Conservation (phyloP, 2,329 filamentous ascomycete species). For the Zymoseptoria brevis region DNA sequence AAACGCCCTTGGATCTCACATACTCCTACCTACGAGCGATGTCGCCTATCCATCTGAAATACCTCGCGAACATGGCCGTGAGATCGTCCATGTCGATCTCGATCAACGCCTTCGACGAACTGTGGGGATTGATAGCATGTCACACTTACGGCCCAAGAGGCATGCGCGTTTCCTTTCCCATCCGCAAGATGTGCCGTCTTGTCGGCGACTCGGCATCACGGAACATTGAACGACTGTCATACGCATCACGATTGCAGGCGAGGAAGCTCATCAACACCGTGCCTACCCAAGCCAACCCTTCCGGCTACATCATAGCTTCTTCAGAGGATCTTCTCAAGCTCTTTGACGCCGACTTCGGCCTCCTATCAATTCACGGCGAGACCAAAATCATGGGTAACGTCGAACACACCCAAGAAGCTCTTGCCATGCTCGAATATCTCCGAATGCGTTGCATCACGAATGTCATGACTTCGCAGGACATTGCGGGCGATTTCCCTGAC, state of each 20-base stretch:
- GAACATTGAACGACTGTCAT: conserved; percentile 81
- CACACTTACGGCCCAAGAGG: conserved; percentile 70
- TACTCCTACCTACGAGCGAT: conserved; percentile 80
- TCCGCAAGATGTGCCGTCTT: conserved; percentile 83
- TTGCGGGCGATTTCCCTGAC: conserved; percentile 70
- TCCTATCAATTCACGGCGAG: conserved; percentile 78
- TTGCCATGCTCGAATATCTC: conserved; percentile 79
- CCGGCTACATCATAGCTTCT: conserved; percentile 82
- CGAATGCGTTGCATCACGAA: conserved; percentile 66
- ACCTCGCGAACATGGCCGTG: conserved; percentile 79
- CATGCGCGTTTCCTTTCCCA: conserved; percentile 87
- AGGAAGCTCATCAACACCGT: conserved; percentile 82
- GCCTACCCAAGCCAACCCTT: conserved; percentile 71
- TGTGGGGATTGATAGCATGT: conserved; percentile 84
- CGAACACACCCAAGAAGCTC: conserved; percentile 69
- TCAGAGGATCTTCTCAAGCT: conserved; percentile 77
- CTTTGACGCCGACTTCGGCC: conserved; percentile 80
- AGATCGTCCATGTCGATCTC: conserved; percentile 94
- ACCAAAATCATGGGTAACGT: conserved; percentile 74
- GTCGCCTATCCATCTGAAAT: conserved; percentile 84
- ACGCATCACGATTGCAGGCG: conserved; percentile 74
- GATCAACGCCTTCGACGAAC: conserved; percentile 73
- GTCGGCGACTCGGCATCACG: conserved; percentile 78
- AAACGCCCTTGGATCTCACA: conserved; percentile 70
- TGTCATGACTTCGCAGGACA: conserved; percentile 70